Evolutionary conservation across 2,329 filamentous ascomycete genomes (phyloP), one percentile per base, ranked within the genome.

Genomic region (Trichoderma harzianum): DNA sequence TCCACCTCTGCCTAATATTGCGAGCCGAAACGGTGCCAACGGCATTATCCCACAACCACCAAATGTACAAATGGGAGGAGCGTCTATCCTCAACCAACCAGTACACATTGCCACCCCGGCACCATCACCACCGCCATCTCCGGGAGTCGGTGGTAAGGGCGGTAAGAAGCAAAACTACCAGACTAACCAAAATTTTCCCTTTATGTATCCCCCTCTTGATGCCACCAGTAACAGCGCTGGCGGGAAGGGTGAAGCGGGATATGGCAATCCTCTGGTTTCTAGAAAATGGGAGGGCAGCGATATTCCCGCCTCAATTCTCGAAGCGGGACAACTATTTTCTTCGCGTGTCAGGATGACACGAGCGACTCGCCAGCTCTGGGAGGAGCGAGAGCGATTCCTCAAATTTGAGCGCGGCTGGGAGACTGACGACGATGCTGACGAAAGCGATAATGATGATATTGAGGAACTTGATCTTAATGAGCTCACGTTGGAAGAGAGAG

Each of bases 81-180:
- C 88, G 10, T 98, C 95, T 0, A 98, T 99, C 77, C 87, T 99
- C 30, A 91, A 98, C 79, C 95, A 98, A 78, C 94, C 96, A 7
- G 95, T 99, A 7, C 96, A 99, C 80, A 99, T 99, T 76, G 96
- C 96, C n/a, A 99, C 96, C 1, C 96, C 96, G 0, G 95, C 95
- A 0, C 96, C 96, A 1, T 99, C 96, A 0, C 96, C 96, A 28
- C 96, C 96, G 0, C 96, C 96, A 1, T 98, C 95, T 1, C 96
- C 96, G 0, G 87, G 85, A 11, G 91, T 92, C 39, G 95, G 94
- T 30, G 94, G 94, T 0, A 99, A 98, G 80, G 93, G 93, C 67
- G 95, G 92, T 1, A 99, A 99, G 85, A 99, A 99, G 79, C 96
- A 99, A 78, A 99, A 98, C 76, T 99, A 99, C 78, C 96, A 99